Evolutionary conservation across 768 basidiomycete genomes (phyloP), one percentile per base, ranked within the genome.

Genomic region (Pleurotus djamor): DNA sequence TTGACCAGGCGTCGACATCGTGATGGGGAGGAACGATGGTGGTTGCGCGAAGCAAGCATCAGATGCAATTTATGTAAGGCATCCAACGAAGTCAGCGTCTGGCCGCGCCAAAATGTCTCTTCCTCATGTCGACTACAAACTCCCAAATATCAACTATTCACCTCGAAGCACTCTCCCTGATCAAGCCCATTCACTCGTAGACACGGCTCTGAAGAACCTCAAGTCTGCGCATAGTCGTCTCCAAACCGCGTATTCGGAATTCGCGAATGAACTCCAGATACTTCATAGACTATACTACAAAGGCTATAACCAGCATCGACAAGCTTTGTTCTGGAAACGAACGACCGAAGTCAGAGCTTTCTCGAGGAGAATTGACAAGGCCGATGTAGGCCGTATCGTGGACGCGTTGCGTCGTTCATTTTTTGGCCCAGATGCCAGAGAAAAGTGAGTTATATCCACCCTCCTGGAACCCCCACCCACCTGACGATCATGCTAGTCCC

Each of bases 211-310:
- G 10, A 92, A 90, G 66, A 75, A 78, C 52, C 75, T 91, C 49
- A 91, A 84, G 67, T 32, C 70, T 49, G 74, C 72, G 63, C 76
- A 80, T n/a, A 83, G 86, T 35, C 77, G 79, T 33, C 76, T 89
- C 14, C 81, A 79, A 49, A 67, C 75, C 43, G 72, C 74, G 9
- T 64, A 83, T 48, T 61, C 72, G 13, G 67, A 74, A 12, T 76
- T 81, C 44, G 63, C 71, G 2, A 77, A 82, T 32, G 89, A 91
- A 64, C 68, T 83, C 4, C 80, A 80, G 54, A 69, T 89, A 16
- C 74, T 92, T 37, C 83, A 87, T 64, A 78, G 87, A 60, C 68
- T 92, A 1, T 87, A 86, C 68, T 92, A 93, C 73, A 91, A 90
- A 64, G 85, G 84, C 62, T 91, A 88, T 67, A 93, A 92, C 63